These are phyloP conservation scores for Pestalotiopsis sp. DNA, from an alignment of 2,329 filamentous ascomycete species.

Conservation along the genomic window DNA sequence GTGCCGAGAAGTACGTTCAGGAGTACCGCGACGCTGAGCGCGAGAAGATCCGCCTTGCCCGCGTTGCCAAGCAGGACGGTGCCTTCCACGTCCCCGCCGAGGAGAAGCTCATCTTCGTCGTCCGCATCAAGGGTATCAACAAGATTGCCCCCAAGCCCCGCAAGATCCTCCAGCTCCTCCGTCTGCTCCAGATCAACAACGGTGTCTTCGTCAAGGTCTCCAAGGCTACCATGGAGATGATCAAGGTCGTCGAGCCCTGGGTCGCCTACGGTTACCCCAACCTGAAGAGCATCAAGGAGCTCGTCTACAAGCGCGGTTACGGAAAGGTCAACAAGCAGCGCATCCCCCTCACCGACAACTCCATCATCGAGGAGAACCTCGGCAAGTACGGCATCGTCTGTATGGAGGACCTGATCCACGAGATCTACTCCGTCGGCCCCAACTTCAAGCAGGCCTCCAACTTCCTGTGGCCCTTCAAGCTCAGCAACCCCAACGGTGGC, in stretches of 20 bases:
- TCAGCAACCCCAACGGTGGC: conserved; percentile 95
- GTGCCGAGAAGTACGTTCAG: conserved; percentile 99
- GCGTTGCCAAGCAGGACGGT: conserved; percentile 88
- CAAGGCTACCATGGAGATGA: conserved; percentile 97
- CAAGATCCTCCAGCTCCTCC: conserved; percentile 99
- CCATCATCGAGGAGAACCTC: conserved; percentile 94
- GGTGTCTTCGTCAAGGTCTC: conserved; percentile 97
- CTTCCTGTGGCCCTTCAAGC: conserved; percentile 99
- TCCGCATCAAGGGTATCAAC: conserved; percentile 99
- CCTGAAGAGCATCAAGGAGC: conserved; percentile 98
- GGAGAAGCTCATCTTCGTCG: conserved; percentile 94
- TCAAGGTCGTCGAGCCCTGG: conserved; percentile 98
- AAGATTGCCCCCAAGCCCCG: conserved; percentile 99
- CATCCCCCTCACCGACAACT: conserved; percentile 93
- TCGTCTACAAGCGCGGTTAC: conserved; percentile 99
- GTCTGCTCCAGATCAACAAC: conserved; percentile 99
- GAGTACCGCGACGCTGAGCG: conserved; percentile 99
- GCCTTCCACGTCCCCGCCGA: conserved; percentile 94
- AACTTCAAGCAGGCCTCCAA: conserved; percentile 99
- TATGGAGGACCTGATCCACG: conserved; percentile 98
- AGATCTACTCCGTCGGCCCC: conserved; percentile 97
- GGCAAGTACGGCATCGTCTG: conserved; percentile 99
- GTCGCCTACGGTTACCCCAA: conserved; percentile 99
- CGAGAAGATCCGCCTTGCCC: conserved; percentile 93
- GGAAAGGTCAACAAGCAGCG: conserved; percentile 99